These are phyloP conservation scores for Parietaria judaica DNA, from an alignment of 306 rosid genomes.

Conservation along the genomic window DNA sequence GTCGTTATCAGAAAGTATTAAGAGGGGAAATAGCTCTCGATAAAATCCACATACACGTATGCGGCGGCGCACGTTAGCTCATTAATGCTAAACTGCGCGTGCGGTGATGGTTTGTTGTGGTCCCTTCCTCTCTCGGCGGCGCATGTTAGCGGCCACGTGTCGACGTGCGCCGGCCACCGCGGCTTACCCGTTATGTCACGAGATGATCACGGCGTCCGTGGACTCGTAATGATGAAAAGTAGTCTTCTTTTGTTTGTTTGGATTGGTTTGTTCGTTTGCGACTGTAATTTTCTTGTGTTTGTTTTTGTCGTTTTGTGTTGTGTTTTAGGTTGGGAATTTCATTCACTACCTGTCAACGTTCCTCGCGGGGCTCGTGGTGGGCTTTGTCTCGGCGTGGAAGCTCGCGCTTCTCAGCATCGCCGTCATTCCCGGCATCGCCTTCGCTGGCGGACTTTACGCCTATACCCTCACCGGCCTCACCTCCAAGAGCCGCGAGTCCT, in stretches of 20 bases:
- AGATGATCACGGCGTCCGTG: not conserved
- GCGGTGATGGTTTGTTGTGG: not conserved
- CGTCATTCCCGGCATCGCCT: slow-evolving; percentile 95
- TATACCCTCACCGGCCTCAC: slow-evolving; percentile 96
- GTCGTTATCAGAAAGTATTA: too few species aligned
- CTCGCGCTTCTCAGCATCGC: slow-evolving; percentile 92
- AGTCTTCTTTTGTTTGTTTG: too few species aligned
- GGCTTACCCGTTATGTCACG: not conserved
- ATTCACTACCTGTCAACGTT: slow-evolving; percentile 96
- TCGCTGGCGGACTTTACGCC: slow-evolving; percentile 96
- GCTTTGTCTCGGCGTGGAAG: slow-evolving; percentile 97
- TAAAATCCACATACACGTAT: not conserved
- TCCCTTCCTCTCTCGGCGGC: not conserved
- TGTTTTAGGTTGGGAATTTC: slow-evolving; percentile 82
- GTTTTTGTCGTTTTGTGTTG: not conserved
- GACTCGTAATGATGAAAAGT: not conserved
- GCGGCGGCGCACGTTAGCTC: slow-evolving; percentile 16
- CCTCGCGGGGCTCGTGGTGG: slow-evolving; percentile 95
- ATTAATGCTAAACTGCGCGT: slow-evolving; percentile 12
- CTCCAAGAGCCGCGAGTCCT: slow-evolving; percentile 90
- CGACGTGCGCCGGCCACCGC: not conserved
- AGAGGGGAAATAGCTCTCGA: not conserved
- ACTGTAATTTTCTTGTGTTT: not conserved
- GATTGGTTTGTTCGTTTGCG: too few species aligned
- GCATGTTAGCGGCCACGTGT: not conserved